Base-by-base conservation (phyloP, 192 early-diverging fungal genomes). In the Pecoramyces ruminantium region DNA sequence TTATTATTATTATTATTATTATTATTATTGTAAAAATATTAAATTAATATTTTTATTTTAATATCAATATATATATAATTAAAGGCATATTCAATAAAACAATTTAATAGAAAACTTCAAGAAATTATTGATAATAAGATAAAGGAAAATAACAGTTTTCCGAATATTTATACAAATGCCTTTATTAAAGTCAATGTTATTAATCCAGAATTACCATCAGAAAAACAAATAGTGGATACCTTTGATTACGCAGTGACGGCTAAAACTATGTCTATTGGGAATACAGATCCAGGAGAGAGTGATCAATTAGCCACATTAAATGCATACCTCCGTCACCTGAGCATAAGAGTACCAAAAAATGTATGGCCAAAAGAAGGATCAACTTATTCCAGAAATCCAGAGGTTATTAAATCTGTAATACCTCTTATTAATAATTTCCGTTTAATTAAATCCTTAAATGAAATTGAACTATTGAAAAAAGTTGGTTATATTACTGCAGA, bases 401-500 rank as follows among this genome's bases (percentile, higher is more conserved):
- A 67, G 5, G 9, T 67, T 39, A 79, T 85, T 27, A 82, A 85
- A 77, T 84, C 85, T 29, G 86, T 95, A 27, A 89, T 87, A n/a
- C 86, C 89, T n/a, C 25, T 92, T 13, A 82, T 97, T 18, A 92
- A 95, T 78, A 86, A 93, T 67, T 85, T 93, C 77, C 88, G 97
- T 16, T 83, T 94, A 79, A 85, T 93, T 82, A 99, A 99, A 84
- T 92, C 91, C 27, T 83, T 85, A 25, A 85, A 90, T 25, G 97
- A 99, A 85, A 87, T 94, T 30, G 86, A 85, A 28, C 81, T 97
- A 21, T 94, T 99, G 92, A 87, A 92, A 30, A 82, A 92, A 78
- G 90, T 93, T 1, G 93, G 94, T 12, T 84, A 90, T 28, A 92
- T 96, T 17, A 92, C 93, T n/a, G 91, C 91, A 17, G 90, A 91